Conservation (phyloP, 2,329 filamentous ascomycete genomes). For the Penicillium sp. region DNA sequence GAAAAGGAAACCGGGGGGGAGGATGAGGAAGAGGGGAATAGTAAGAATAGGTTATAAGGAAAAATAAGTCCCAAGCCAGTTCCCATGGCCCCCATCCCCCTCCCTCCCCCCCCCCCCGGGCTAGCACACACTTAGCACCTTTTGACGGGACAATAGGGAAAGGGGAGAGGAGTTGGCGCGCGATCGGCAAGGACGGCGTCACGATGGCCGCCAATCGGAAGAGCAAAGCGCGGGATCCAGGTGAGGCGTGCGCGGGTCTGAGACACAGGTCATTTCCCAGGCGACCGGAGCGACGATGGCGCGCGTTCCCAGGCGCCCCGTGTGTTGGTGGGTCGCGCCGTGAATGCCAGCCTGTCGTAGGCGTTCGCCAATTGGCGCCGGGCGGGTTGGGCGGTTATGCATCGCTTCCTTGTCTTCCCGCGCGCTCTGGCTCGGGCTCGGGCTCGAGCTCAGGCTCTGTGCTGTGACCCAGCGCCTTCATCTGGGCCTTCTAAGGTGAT, state of each 20-base stretch:
- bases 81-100: background rate
- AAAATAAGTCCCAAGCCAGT: conserved; percentile 1
- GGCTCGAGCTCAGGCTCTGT: background rate
- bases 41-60: conserved; percentile 4
- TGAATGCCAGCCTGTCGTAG: background rate
- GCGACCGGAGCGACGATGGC: conserved; percentile 22
- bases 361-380: conserved; percentile 10
- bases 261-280: conserved; percentile 24
- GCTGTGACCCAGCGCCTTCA: background rate
- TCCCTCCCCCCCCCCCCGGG: background rate
- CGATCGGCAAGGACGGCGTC: conserved; percentile 38
- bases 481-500: background rate
- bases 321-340: conserved; percentile 15
- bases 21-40: conserved; percentile 6
- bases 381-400: conserved; percentile 18
- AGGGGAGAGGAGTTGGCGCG: conserved; percentile 32
- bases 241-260: conserved; percentile 28
- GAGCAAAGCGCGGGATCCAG: conserved; percentile 16
- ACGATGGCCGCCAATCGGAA: conserved; percentile 26
- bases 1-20: conserved; percentile 14
- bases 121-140: background rate
- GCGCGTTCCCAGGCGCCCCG: conserved; percentile 32
- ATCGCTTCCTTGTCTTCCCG: conserved; percentile 13
- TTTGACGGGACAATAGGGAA: background rate
- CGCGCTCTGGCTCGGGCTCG: background rate